Evolutionary conservation across 805 yeast genomes (phyloP), one percentile per base, ranked within the genome.

Genomic region (Candida stauntonica): DNA sequence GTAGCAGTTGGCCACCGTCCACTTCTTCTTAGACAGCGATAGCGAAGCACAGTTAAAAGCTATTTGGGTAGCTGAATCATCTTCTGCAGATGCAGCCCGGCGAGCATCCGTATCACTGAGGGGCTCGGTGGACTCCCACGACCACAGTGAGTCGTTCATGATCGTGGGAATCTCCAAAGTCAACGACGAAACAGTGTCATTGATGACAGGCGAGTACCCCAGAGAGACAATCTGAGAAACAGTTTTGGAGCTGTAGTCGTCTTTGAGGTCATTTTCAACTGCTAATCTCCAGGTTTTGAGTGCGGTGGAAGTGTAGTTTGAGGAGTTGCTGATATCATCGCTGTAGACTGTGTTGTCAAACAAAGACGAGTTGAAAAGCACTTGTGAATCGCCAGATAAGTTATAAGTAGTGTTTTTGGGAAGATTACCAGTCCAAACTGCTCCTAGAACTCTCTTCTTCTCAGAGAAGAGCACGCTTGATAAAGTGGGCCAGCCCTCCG

Each of bases 1-100:
- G 50, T 80, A 78, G 61, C 98, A 91, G 50, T 86, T 75, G 12
- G 67, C 72, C 0, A 85, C 81, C 5, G 42, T 39, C 86, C 91
- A 84, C 14, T 33, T 30, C 2, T 87, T 86, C 4, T 57, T 54
- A 0, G 53, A 33, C 2, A 28, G 16, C 4, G 42, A 31, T 14
- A 70, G 41, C 3, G 56, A 53, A 0, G 75, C 81, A 55, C 81
- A 77, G 35, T 66, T 64, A 36, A 52, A 58, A 0, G 76, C 74
- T n/a, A 53, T 42, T 33, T 52, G 52, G 16, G 49, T 7, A 13
- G 39, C 13, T 16, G 45, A 31, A 13, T 35, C 36, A n/a, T 48
- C 48, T 19, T 50, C 40, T 3, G 48, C 36, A 1, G 33, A 23
- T 1, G 46, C 42, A 1, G 26, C 26, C 0, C 50, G 41, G 20